Evolutionary conservation across 164 flowering plant species (phyloP), one percentile per base, ranked within the genome.

Genomic region (Liriodendron chinense): DNA sequence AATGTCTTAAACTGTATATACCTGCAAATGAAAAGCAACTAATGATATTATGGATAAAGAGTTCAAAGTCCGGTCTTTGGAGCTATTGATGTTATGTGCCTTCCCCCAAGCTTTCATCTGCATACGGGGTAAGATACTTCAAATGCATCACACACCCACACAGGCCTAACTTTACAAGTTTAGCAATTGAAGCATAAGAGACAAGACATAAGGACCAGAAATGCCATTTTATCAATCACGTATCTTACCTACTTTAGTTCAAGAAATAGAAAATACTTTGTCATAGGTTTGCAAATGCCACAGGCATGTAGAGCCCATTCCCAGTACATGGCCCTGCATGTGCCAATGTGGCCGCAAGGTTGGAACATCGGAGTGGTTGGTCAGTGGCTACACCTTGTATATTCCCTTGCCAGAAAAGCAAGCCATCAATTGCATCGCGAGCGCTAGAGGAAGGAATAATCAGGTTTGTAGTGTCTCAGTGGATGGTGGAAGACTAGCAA

Each of bases 11-110:
- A 65, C 34, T 16, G 71, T 69, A 57, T 14, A 71, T 85, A 91
- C 95, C 93, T 91, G 95, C 76, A 91, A 83, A 87, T 91, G 95
- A 76, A 89, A 85, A 74, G 93, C 92, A 74, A 85, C 92, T 78
- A 91, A 78, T 7, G 80, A 79, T 67, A 87, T 80, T 73, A 89
- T 80, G 56, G 95, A 91, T 68, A 91, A 73, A 62, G 93, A 91
- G 79, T 86, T 91, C 76, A 91, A 69, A 25, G 93, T 89, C 63
- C 78, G 80, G 24, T 88, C 89, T 79, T 81, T 88, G 63, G 95
- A 85, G 72, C 92, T 89, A 80, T 91, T 91, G 74, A 91, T 87
- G 47, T 80, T 85, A 77, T 89, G 83, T 70, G 84, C 87, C 76
- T 82, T 87, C 63, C 92, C 92, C 95, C 95, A 91, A 61, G 76